Conservation (phyloP, 306 rosid genomes). For the Sophora flavescens region DNA sequence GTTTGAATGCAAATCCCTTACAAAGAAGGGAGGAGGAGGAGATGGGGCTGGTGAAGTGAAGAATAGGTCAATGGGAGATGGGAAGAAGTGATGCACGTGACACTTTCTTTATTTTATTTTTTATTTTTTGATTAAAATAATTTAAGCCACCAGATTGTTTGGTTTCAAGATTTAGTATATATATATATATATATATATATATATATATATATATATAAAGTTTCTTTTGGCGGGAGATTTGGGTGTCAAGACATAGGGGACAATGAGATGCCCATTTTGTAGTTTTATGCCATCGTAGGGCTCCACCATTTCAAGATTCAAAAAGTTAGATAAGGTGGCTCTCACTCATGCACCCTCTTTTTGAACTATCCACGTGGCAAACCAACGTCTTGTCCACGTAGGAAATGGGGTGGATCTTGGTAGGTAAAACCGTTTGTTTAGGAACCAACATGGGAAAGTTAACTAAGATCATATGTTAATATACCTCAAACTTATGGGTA, state of each 20-base stretch:
- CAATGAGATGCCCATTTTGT: slow-evolving; percentile 49
- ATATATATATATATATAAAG: too few species aligned
- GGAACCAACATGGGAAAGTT: slow-evolving; percentile 44
- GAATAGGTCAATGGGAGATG: too few species aligned
- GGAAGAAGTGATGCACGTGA: too few species aligned
- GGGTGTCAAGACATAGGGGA: slow-evolving; percentile 63
- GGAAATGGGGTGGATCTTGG: slow-evolving; percentile 46
- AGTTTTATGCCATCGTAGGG: slow-evolving; percentile 50
- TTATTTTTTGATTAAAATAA: too few species aligned
- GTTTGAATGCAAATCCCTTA: too few species aligned
- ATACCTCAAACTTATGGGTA: slow-evolving; percentile 27
- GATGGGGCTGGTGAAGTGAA: too few species aligned
- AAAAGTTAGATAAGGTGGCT: slow-evolving; percentile 53
- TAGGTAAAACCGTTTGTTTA: slow-evolving; percentile 66
- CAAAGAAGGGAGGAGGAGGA: too few species aligned
- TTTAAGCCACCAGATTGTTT: too few species aligned
- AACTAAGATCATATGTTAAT: slow-evolving; percentile 25
- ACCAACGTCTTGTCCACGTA: slow-evolving; percentile 54
- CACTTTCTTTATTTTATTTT: too few species aligned
- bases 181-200: too few species aligned
- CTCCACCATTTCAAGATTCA: slow-evolving; percentile 62
- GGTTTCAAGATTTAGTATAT: too few species aligned
- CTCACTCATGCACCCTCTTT: neutral
- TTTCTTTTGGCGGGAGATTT: slow-evolving; percentile 72
- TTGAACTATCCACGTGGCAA: slow-evolving; percentile 53